Conservation (phyloP, 176 grass and related monocot genomes). For the Tillandsia fasciculata region DNA sequence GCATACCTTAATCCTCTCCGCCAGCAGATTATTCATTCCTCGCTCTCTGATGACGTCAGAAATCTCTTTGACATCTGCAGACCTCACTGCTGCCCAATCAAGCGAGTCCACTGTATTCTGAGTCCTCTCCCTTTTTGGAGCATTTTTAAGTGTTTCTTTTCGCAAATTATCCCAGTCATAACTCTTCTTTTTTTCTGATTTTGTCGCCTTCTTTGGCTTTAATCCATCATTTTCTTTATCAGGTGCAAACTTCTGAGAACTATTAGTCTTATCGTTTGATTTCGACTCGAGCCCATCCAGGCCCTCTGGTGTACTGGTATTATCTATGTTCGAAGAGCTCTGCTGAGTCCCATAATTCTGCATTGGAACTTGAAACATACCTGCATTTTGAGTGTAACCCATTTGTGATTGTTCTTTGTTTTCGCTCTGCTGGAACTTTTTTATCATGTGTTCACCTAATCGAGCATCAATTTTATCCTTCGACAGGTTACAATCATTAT, state of each 20-base stretch:
- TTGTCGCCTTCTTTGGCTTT: constrained; percentile 37
- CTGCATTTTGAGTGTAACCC: constrained; percentile 12
- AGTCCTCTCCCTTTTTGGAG: constrained; percentile 33
- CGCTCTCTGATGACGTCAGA: constrained; percentile 61
- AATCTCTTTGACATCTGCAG: constrained; percentile 46
- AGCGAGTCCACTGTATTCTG: constrained; percentile 46
- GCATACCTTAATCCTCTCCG: constrained; percentile 70
- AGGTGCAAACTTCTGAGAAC: constrained; percentile 14
- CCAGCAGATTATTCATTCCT: constrained; percentile 91
- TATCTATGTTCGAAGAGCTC: constrained; percentile 20
- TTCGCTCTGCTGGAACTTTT: background rate
- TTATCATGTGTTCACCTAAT: constrained; percentile 3
- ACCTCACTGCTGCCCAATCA: constrained; percentile 64
- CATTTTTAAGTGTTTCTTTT: constrained; percentile 35
- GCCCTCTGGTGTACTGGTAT: constrained; percentile 14
- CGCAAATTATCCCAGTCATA: constrained; percentile 79
- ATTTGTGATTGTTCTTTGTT: constrained; percentile 11
- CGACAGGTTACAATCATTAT: background rate
- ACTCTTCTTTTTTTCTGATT: constrained; percentile 30
- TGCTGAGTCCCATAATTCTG: constrained; percentile 16
- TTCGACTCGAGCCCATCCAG: constrained; percentile 16
- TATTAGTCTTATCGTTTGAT: constrained; percentile 14
- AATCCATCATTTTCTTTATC: constrained; percentile 22
- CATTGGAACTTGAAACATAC: constrained; percentile 13
- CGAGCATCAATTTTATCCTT: constrained; percentile 21